Percentiles rank a stretch among this genome's conserved stretches.
phyloP scores from a whole-genome alignment of 371 early-diverging fungal species.

The Conidiobolus incongruus region DNA sequence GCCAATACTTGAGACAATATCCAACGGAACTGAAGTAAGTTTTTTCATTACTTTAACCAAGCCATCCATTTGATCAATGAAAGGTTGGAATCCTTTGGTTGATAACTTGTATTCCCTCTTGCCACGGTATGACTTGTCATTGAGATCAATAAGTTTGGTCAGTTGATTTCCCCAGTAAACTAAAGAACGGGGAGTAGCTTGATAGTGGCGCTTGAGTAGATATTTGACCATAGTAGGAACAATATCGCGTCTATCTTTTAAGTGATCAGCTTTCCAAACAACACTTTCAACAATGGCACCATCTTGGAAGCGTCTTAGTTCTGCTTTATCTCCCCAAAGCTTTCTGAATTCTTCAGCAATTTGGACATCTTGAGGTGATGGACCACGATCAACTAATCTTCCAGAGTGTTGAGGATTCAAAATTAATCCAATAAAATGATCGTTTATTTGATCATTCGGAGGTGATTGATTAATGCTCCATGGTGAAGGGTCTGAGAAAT shows the following conservation, averaged over 20 bases:
- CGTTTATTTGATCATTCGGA: conserved; percentile 6
- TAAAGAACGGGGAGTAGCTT: conserved; percentile 13
- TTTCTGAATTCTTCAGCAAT: conserved; percentile 41
- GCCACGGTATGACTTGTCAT: conserved; percentile 18
- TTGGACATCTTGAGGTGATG: conserved; percentile 31
- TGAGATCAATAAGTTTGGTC: conserved; percentile 23
- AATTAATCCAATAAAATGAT: conserved; percentile 35
- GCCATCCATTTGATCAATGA: conserved; percentile 36
- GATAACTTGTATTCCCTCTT: conserved; percentile 21
- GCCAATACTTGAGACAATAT: conserved; percentile 42
- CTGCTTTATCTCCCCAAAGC: conserved; percentile 69
- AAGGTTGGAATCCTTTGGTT: conserved; percentile 37
- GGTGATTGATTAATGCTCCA: conserved; percentile 14
- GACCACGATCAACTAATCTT: conserved; percentile 59
- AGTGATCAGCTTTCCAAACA: conserved; percentile 39
- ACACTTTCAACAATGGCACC: conserved; percentile 65
- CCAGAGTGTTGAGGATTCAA: conserved; percentile 35
- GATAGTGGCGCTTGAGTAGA: conserved; percentile 45
- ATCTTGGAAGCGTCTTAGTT: conserved; percentile 71
- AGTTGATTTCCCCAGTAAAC: conserved; percentile 47
- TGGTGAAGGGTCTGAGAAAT: conserved; percentile 10
- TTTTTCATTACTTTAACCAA: conserved; percentile 39
- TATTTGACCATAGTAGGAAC: conserved; percentile 55
- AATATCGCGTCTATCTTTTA: conserved; percentile 46
- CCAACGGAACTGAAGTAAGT: conserved; percentile 46